These are phyloP conservation scores for Teratosphaeria nubilosa DNA, from an alignment of 2,329 filamentous ascomycete genomes.

Conservation along the genomic window DNA sequence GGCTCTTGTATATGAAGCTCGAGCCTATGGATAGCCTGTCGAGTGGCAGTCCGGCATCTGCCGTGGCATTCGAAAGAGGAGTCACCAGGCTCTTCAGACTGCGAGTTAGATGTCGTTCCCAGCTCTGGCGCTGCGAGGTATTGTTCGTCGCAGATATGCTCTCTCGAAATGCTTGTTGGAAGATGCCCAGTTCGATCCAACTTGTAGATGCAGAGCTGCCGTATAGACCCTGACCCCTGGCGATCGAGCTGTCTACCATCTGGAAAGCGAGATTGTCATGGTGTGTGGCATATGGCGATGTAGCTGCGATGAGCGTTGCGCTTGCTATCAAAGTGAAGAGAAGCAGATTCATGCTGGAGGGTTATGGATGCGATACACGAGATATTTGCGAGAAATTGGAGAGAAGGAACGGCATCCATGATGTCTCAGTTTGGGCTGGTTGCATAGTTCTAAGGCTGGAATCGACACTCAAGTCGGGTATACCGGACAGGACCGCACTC, in stretches of 20 bases:
- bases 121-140: conserved; percentile 4
- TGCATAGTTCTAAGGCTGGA: neutral
- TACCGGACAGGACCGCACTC: neutral
- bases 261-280: conserved; percentile 8
- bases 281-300: neutral
- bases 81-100: conserved; percentile 15
- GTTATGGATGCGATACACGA: neutral
- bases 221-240: conserved; percentile 22
- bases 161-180: conserved; percentile 24
- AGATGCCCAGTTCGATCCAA: conserved; percentile 24
- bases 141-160: conserved; percentile 10
- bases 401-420: neutral
- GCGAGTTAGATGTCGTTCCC: conserved; percentile 8
- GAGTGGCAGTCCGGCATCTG: conserved; percentile 16
- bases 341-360: neutral
- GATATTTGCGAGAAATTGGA: neutral
- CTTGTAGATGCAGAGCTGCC: conserved; percentile 11
- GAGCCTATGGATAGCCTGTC: conserved; percentile 26
- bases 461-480: neutral
- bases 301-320: neutral
- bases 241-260: conserved; percentile 24
- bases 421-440: neutral
- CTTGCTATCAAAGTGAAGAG: neutral
- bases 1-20: conserved; percentile 14
- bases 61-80: conserved; percentile 12